phyloP scores from a whole-genome alignment of 192 early-diverging fungal genomes.

The Mortierella antarctica region DNA sequence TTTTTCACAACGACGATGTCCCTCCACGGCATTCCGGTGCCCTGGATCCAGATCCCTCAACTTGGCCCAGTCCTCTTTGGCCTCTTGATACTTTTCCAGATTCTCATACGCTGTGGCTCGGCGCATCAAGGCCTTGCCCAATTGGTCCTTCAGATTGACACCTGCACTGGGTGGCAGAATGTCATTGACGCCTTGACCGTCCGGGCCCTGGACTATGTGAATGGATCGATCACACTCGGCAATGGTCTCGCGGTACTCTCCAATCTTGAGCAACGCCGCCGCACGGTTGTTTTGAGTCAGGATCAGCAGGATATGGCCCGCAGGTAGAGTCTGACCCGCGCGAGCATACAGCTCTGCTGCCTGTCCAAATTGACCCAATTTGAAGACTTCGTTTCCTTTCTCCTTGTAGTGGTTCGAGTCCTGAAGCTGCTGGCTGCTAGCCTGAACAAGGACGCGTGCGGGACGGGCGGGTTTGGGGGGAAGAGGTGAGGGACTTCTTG shows the following conservation, averaged over 20 bases:
- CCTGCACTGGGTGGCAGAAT: constrained; percentile 35
- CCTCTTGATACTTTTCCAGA: constrained; percentile 83
- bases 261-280: constrained; percentile 81
- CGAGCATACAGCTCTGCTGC: constrained; percentile 78
- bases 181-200: constrained; percentile 27
- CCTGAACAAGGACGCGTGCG: constrained; percentile 55
- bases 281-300: constrained; percentile 89
- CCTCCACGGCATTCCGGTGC: constrained; percentile 49
- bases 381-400: constrained; percentile 85
- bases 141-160: constrained; percentile 65
- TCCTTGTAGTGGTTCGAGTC: constrained; percentile 60
- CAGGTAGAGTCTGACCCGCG: constrained; percentile 61
- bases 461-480: constrained; percentile 39
- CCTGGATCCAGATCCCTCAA: constrained; percentile 52
- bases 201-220: constrained; percentile 49
- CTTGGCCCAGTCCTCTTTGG: constrained; percentile 67
- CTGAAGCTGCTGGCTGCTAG: constrained; percentile 50
- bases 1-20: constrained; percentile 62
- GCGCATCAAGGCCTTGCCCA: constrained; percentile 79
- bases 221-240: constrained; percentile 72
- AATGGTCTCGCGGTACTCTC: constrained; percentile 78
- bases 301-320: constrained; percentile 69
- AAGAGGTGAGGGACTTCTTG: constrained; percentile 26
- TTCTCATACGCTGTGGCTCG: constrained; percentile 85
- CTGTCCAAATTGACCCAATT: constrained; percentile 89